Conservation (phyloP, 192 early-diverging fungal species). For the Mortierella antarctica region DNA sequence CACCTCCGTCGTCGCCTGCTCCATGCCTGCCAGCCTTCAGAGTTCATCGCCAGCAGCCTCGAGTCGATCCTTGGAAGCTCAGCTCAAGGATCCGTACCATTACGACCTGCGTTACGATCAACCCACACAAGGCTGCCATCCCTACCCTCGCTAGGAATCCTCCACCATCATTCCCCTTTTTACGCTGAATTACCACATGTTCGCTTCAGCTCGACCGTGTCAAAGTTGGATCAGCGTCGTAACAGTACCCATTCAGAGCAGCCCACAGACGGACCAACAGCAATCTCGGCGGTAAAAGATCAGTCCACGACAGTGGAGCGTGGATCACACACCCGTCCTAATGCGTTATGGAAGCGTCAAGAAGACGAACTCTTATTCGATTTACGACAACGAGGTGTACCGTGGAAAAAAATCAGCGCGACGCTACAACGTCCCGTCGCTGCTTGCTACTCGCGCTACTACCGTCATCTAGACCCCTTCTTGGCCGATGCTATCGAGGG, state of each 20-base stretch:
- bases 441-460: constrained; percentile 40
- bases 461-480: constrained; percentile 39
- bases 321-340: no score
- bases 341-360: constrained; percentile 8
- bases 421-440: constrained; percentile 9
- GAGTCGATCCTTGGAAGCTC: not conserved
- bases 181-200: no score
- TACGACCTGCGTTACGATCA: no score
- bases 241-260: not conserved
- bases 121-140: not conserved
- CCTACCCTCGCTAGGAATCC: constrained; percentile 6
- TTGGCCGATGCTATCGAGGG: constrained; percentile 36
- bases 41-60: constrained; percentile 16
- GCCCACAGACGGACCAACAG: not conserved
- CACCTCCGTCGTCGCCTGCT: constrained; percentile 3
- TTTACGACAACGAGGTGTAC: constrained; percentile 21
- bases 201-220: no score
- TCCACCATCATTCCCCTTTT: not conserved
- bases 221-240: no score
- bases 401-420: constrained; percentile 17
- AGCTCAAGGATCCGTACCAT: not conserved
- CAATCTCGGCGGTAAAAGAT: not conserved
- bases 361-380: constrained; percentile 29
- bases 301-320: not conserved
- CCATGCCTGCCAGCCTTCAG: constrained; percentile 4